These are phyloP conservation scores for Tolypocladium guangdongense DNA, from an alignment of 2,329 filamentous ascomycete species.

Conservation along the genomic window DNA sequence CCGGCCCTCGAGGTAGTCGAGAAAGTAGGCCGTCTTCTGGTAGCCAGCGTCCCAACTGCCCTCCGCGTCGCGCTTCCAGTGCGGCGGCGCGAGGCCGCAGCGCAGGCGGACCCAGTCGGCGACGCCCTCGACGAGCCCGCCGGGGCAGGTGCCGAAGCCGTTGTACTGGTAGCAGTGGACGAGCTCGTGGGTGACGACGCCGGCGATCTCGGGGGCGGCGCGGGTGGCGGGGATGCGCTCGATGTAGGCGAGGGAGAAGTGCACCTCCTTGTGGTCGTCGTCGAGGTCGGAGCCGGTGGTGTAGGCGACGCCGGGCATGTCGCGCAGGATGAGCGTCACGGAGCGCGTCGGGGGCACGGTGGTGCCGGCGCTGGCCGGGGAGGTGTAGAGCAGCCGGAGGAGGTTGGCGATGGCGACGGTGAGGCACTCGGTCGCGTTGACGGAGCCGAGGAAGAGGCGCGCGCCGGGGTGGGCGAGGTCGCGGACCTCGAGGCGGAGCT, in stretches of 20 bases:
- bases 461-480: constrained; percentile 51
- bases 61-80: constrained; percentile 57
- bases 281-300: constrained; percentile 74
- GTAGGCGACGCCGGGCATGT: constrained; percentile 80
- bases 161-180: constrained; percentile 92
- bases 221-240: constrained; percentile 31
- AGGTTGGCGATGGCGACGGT: constrained; percentile 55
- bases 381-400: constrained; percentile 58
- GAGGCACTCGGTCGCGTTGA: constrained; percentile 54
- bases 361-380: constrained; percentile 28
- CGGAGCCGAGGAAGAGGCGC: constrained; percentile 52
- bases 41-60: constrained; percentile 82
- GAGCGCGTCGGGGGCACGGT: constrained; percentile 59
- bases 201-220: constrained; percentile 54
- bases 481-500: constrained; percentile 47
- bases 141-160: constrained; percentile 48
- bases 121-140: constrained; percentile 79
- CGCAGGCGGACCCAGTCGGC: constrained; percentile 85
- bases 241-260: constrained; percentile 74
- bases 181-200: constrained; percentile 83
- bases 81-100: constrained; percentile 62
- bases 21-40: constrained; percentile 81
- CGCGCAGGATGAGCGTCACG: constrained; percentile 69
- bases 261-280: constrained; percentile 82
- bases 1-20: constrained; percentile 69